Conservation (phyloP, 805 yeast species). For the Wickerhamia fluorescens region DNA sequence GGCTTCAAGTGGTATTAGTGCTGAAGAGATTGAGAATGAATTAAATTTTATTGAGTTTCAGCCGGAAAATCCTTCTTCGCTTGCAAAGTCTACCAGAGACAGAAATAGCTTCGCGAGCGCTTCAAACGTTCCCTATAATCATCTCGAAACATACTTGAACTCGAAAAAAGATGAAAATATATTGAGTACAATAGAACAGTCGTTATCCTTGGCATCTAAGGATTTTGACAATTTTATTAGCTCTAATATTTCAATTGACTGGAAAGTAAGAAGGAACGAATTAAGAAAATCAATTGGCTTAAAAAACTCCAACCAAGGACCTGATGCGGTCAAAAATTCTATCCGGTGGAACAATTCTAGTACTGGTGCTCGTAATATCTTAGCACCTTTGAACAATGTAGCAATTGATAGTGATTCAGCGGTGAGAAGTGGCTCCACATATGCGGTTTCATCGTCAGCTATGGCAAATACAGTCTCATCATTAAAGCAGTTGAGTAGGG, state of each 20-base stretch:
- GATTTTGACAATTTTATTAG: constrained; percentile 78
- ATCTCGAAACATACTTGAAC: constrained; percentile 57
- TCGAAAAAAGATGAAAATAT: constrained; percentile 78
- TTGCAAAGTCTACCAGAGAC: constrained; percentile 3
- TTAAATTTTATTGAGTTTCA: constrained; percentile 11
- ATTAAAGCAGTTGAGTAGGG: constrained; percentile 32
- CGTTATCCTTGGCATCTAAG: constrained; percentile 62
- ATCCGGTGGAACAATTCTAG: constrained; percentile 29
- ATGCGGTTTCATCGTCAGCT: not conserved
- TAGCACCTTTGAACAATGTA: constrained; percentile 22
- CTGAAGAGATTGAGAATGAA: constrained; percentile 12
- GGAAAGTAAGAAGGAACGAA: constrained; percentile 73
- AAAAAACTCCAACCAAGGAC: constrained; percentile 2
- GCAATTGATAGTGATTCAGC: constrained; percentile 3
- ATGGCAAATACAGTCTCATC: constrained; percentile 7
- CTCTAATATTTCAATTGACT: constrained; percentile 69
- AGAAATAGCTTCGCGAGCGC: too few species aligned
- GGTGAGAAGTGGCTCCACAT: too few species aligned
- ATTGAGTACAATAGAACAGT: constrained; percentile 73
- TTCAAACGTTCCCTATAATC: constrained; percentile 5
- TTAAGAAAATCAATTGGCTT: constrained; percentile 65
- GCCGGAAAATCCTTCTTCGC: constrained; percentile 6
- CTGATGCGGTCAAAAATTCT: constrained; percentile 13
- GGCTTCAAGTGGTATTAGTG: constrained; percentile 73
- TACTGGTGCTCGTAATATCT: constrained; percentile 25